These are phyloP conservation scores for Emergomyces orientalis DNA, from an alignment of 2,329 filamentous ascomycete species.

Conservation along the genomic window DNA sequence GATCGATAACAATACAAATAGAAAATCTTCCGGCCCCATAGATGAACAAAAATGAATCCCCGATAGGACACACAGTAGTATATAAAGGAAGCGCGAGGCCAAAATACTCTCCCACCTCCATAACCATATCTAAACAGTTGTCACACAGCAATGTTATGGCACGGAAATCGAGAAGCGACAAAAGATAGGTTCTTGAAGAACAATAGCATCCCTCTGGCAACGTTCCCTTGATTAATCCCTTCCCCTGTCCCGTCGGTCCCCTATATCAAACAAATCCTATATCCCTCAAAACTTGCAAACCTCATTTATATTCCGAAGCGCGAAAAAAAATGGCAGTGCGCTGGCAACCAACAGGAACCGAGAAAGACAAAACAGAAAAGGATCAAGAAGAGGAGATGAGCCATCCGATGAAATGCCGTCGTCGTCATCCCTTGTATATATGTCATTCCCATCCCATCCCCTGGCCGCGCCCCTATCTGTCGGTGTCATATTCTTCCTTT, in stretches of 20 bases:
- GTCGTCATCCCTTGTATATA: not conserved
- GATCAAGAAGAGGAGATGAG: not conserved
- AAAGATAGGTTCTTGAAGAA: not conserved
- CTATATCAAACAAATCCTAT: not conserved
- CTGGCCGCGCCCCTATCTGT: not conserved
- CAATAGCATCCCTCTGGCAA: not conserved
- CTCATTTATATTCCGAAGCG: not conserved
- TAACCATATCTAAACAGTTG: not conserved
- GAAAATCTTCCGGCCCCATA: not conserved
- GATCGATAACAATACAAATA: not conserved
- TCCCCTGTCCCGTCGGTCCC: not conserved
- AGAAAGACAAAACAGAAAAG: not conserved
- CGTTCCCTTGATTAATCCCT: not conserved
- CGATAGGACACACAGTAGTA: not conserved
- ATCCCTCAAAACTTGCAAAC: not conserved
- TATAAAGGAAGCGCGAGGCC: not conserved
- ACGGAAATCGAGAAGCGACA: not conserved
- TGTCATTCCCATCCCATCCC: not conserved
- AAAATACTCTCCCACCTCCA: not conserved
- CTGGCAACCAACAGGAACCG: not conserved
- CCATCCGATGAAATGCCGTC: not conserved
- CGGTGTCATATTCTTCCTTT: conserved; percentile 20
- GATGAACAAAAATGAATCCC: not conserved
- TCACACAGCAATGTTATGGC: not conserved
- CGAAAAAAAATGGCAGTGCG: not conserved